Evolutionary conservation across 164 flowering plant species (phyloP), one percentile per base, ranked within the genome.

Genomic region (Annona cherimola): DNA sequence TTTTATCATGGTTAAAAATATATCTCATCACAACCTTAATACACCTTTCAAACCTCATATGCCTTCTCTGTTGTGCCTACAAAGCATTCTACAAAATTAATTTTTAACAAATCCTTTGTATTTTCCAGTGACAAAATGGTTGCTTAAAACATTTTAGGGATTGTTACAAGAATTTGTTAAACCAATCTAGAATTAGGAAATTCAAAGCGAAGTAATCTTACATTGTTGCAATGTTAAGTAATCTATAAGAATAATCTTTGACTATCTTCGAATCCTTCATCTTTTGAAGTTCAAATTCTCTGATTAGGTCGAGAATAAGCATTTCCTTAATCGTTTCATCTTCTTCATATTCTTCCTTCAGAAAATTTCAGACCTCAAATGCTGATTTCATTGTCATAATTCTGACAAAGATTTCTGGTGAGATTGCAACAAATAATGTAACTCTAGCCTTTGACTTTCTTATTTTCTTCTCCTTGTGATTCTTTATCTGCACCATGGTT

Each of bases 201-300:
- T 16, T 60, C 19, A 60, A 6, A 16, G 19, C 62, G 20, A 60
- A 60, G 62, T 16, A 65, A 16, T 35, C 67, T 65, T 65, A 65
- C 67, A 14, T 65, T 65, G 67, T 65, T 65, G 20, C 67, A 65
- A 65, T 65, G n/a, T 18, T 26, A 40, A 65, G 67, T 6, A 65
- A 43, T 14, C 67, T 65, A 43, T 65, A 42, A 41, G 67, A 65
- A 9, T 65, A 65, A 39, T 65, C 67, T 40, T 67, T 45, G 19
- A 67, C 26, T 43, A 54, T 67, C 44, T 67, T 39, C 16, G 55
- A 44, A 6, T 67, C 57, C 54, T 43, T 67, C 54, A 67, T 43
- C 26, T 35, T 67, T 67, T 45, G 55, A 14, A 43, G 6, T 54
- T 16, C 69, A 43, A 67, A 67, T 67, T 67, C 69, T 44, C 69